These are phyloP conservation scores for Cyberlindnera samutprakarnensis DNA, from an alignment of 805 yeast species.

Conservation along the genomic window DNA sequence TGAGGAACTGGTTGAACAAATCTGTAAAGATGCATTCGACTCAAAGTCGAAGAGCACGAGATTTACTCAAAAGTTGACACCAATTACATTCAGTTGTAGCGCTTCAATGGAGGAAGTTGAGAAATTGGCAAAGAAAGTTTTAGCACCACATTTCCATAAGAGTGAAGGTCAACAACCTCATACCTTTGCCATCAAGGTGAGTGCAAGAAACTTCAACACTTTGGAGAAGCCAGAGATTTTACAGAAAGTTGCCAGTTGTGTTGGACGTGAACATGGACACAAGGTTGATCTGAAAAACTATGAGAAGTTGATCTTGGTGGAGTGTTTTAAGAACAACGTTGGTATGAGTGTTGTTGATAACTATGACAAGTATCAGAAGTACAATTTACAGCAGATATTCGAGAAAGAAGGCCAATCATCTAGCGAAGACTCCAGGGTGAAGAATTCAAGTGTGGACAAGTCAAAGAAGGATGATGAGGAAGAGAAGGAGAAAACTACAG, in stretches of 20 bases:
- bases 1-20: conserved; percentile 52
- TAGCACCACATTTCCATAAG: conserved; percentile 61
- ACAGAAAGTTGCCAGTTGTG: conserved; percentile 58
- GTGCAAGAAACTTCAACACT: conserved; percentile 70
- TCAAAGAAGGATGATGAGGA: not conserved
- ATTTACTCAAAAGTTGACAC: conserved; percentile 73
- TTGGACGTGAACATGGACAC: conserved; percentile 66
- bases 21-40: conserved; percentile 55
- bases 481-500: not conserved
- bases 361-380: conserved; percentile 55
- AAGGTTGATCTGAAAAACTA: conserved; percentile 72
- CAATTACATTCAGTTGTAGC: conserved; percentile 67
- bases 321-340: conserved; percentile 80
- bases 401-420: conserved; percentile 31
- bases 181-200: conserved; percentile 74
- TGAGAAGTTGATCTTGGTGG: conserved; percentile 75
- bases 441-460: conserved; percentile 11
- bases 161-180: conserved; percentile 28
- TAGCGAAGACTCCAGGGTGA: too few species aligned
- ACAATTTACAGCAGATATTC: conserved; percentile 76
- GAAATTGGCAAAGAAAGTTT: conserved; percentile 50
- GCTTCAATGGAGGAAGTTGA: conserved; percentile 63
- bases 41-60: conserved; percentile 53
- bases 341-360: conserved; percentile 80
- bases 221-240: conserved; percentile 70